phyloP scores from a whole-genome alignment of 352 stramenopile genomes.

The Saprolegnia parasitica region DNA sequence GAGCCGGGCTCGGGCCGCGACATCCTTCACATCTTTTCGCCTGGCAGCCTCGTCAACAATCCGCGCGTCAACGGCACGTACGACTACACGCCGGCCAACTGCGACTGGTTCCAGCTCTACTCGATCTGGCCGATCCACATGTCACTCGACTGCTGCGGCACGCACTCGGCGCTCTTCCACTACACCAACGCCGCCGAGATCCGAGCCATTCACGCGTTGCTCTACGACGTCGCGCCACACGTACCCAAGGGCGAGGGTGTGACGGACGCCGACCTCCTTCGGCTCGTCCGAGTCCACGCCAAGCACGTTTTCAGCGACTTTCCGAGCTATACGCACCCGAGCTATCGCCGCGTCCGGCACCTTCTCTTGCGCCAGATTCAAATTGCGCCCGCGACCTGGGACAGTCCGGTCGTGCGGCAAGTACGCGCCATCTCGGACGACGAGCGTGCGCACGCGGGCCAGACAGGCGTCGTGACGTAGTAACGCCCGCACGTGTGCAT shows the following conservation, averaged over 20 bases:
- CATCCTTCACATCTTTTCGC: slow-evolving; percentile 26
- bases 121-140: slow-evolving; percentile 29
- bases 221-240: slow-evolving; percentile 17
- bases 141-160: slow-evolving; percentile 25
- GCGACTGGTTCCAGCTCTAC: slow-evolving; percentile 28
- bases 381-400: background rate
- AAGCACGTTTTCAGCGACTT: slow-evolving; percentile 16
- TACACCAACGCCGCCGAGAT: slow-evolving; percentile 28
- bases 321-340: slow-evolving; percentile 24
- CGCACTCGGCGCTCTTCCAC: slow-evolving; percentile 25
- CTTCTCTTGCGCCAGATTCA: slow-evolving; percentile 21
- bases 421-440: slow-evolving; percentile 8
- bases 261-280: background rate
- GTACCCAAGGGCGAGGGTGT: slow-evolving; percentile 1
- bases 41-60: slow-evolving; percentile 26
- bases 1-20: slow-evolving; percentile 3
- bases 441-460: background rate
- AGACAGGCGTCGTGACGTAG: background rate
- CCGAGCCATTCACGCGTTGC: slow-evolving; percentile 24
- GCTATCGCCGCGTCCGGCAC: slow-evolving; percentile 14
- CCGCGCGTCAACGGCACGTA: slow-evolving; percentile 18
- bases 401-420: slow-evolving; percentile 5
- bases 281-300: slow-evolving; percentile 17
- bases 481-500: background rate
- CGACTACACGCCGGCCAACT: slow-evolving; percentile 28